Evolutionary conservation across 495 filamentous ascomycete genomes (phyloP).

Genomic region (Lasiosphaeria miniovina): DNA sequence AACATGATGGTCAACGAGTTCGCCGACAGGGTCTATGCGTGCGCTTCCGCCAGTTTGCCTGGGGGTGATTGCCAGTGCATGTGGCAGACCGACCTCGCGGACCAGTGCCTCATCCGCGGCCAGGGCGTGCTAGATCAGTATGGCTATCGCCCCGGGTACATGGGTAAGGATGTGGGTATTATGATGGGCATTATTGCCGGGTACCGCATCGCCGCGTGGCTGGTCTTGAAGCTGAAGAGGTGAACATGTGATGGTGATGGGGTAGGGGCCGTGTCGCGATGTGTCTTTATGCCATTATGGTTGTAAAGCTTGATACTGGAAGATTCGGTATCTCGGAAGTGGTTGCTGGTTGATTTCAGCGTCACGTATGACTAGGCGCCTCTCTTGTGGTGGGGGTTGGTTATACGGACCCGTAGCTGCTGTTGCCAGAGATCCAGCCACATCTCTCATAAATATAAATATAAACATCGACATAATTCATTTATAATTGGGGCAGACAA

Average conservation of each 20-base stretch:
- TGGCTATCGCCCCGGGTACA: slow-evolving; percentile 60
- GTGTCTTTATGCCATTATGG: no score
- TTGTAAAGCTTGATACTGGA: no score
- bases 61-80: slow-evolving; percentile 58
- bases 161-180: slow-evolving; percentile 72
- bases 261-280: no score
- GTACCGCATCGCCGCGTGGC: slow-evolving; percentile 59
- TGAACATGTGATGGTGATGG: slow-evolving; percentile 7
- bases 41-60: slow-evolving; percentile 31
- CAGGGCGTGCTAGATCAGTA: slow-evolving; percentile 64
- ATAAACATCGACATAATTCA: no score
- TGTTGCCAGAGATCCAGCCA: no score
- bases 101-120: slow-evolving; percentile 65
- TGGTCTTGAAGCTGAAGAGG: slow-evolving; percentile 36
- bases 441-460: no score
- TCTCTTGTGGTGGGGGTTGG: no score
- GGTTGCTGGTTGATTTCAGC: no score
- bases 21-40: slow-evolving; percentile 56
- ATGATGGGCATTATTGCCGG: slow-evolving; percentile 68
- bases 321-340: no score
- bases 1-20: slow-evolving; percentile 93
- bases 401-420: no score
- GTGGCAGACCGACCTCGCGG: slow-evolving; percentile 60
- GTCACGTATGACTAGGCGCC: no score
- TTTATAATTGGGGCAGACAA: no score